These are phyloP conservation scores for Claviceps fusiformis DNA, from an alignment of 2,329 filamentous ascomycete genomes.

Conservation along the genomic window DNA sequence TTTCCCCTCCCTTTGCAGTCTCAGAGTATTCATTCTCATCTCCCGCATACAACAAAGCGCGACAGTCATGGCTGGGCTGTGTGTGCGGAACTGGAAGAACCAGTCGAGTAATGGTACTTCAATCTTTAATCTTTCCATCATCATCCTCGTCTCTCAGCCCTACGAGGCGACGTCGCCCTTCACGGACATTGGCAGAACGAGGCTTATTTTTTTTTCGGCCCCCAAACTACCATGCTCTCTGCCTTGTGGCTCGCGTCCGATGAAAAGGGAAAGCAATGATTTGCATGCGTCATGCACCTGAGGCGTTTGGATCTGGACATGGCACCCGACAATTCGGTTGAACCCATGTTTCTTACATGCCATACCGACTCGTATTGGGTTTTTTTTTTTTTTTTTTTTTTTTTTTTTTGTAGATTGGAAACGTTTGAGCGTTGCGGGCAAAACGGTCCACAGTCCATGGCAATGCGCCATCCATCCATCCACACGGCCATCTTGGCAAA, in stretches of 20 bases:
- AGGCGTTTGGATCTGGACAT: background rate
- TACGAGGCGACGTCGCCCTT: background rate
- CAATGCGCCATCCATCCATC: too few relatives aligned
- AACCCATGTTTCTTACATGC: background rate
- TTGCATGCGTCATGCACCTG: conserved; percentile 3
- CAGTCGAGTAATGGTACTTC: background rate
- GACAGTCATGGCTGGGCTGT: background rate
- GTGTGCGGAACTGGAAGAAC: background rate
- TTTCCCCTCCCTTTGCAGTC: too few relatives aligned
- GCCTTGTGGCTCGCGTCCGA: background rate
- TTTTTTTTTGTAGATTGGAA: too few relatives aligned
- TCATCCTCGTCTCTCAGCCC: conserved; percentile 3
- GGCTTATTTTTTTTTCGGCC: background rate
- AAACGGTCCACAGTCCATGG: too few relatives aligned
- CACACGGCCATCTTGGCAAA: too few relatives aligned
- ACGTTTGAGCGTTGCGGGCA: too few relatives aligned
- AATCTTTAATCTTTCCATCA: background rate
- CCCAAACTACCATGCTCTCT: background rate
- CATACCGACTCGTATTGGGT: background rate
- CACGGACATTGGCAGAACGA: background rate
- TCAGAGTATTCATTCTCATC: background rate
- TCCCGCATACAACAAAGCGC: background rate
- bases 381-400: background rate
- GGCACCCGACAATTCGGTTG: background rate
- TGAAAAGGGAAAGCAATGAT: background rate